Base-by-base conservation (phyloP, 345 rosid species). In the Murraya paniculata region DNA sequence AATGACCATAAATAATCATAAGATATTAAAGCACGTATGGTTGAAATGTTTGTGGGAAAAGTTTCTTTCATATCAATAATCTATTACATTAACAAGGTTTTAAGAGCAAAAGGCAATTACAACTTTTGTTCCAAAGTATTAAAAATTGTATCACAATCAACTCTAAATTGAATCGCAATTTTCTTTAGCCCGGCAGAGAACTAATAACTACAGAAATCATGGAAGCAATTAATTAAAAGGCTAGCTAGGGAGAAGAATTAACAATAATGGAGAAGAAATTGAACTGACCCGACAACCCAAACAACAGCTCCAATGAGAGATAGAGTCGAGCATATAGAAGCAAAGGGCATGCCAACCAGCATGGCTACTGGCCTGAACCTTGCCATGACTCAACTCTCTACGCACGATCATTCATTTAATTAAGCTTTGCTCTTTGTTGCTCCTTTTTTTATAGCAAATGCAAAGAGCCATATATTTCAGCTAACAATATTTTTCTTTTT, bases 361-460 rank as follows among this genome's bases (percentile, higher is more conserved):
- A 85, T 82, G 48, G 84, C 86, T 25, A 78, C 77, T 0, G 88
- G 88, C 82, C 74, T 85, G 81, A 85, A 85, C n/a, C 71, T 39
- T 24, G 16, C 82, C 84, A 79, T 80, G 3, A 35, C 33, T n/a
- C 6, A 7, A 11, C 22, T 7, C n/a, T 58, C 45, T 13, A 45
- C 50, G 50, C 50, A 45, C 50, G 50, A 11, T 41, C 16, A 41
- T 41, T 41, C 50, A 41, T 41, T 45, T 45, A 45, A 45, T 45
- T 45, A 13, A 11, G 13, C 28, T 66, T 67, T 65, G 9, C 66
- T 64, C 13, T 2, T 21, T 45, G 6, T 39, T 39, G 39, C 30
- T 7, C 4, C 21, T 71, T 11, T 11, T 39, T 45, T 45, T 45
- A 45, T 45, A 45, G 50, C 50, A 13, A 45, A 72, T 33, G 24